Base-by-base conservation (phyloP, 2,329 filamentous ascomycete genomes). In the Mycosphaerella arachidis region DNA sequence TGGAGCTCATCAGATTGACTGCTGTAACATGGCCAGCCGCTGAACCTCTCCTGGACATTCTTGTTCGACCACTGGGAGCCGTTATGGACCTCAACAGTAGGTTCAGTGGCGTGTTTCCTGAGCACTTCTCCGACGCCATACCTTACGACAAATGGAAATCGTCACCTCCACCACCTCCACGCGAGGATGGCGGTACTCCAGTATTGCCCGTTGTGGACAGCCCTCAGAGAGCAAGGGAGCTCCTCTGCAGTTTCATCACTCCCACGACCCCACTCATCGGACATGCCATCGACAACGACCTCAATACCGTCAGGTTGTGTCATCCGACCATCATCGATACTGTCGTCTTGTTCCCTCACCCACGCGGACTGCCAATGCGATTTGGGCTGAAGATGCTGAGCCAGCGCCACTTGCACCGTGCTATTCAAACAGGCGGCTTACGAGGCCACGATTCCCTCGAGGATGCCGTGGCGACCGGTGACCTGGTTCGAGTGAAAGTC, bases 241-340 rank as follows among this genome's bases (percentile, higher is more conserved):
- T 97, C 0, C 82, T 99, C 8, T 91, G 96, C 74, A 82, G 83
- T 0, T 81, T 90, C 56, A 82, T 99, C 53, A 83, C 86, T 1
- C 89, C 91, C 0, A 77, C 82, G 0, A 99, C 92, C 0, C 90
- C 92, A 0, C 77, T 99, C 0, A 90, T 99, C 51, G 94, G 94
- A 0, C 94, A 99, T 73, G 92, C 91, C 0, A 84, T 97, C 8
- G 94, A 99, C 70, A 99, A 99, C 71, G 94, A 99, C 70, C 83
- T 99, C 57, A 97, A 96, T 72, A 85, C 88, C 2, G 81, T 88
- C 45, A 88, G 93, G 37, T 83, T 97, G 54, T 86, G 96, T 48
- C 94, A 97, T 68, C 90, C 89, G 0, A 89, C 84, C 0, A 81
- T 97, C 56, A 84, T 97, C 68, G 93, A 97, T 73, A 97, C 92